Evolutionary conservation across 768 basidiomycete species (phyloP), one percentile per base, ranked within the genome.

Genomic region (Pulveroboletus sp.): DNA sequence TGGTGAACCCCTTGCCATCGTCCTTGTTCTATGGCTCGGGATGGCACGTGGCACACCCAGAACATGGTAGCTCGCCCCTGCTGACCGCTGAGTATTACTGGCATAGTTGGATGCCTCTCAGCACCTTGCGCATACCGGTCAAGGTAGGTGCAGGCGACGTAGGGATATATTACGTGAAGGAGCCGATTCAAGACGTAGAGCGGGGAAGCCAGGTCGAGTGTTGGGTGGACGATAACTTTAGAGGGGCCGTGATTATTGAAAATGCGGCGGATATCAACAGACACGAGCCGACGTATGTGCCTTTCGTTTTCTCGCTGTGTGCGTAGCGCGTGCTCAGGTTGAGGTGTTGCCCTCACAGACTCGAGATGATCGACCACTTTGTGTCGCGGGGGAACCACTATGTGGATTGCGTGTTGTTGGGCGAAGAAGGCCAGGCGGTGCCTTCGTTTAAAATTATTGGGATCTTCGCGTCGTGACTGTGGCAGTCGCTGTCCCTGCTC

Each of bases 181-280:
- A 93, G 54, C 85, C 90, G 10, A 70, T 75, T 43, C 61, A 60
- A 24, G 65, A 72, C 15, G 73, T 81, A 32, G 83, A 79, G 6
- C 73, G 79, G 52, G 86, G 89, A 30, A 83, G 84, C 58, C 76
- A 79, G 46, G 74, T 94, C 4, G 81, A 89, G 60, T 98, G 96
- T 66, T 98, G 95, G 95, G 96, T 99, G 30, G 96, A 99, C 67
- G 94, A 99, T 67, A 99, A 99, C 64, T 80, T 83, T 55, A 69
- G 60, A 0, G 95, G 96, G 5, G 84, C 82, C 27, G 81, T 80
- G 53, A 76, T 83, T 37, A 75, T 97, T 50, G 81, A 83, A 66
- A 94, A 97, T 62, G 81, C 81, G 2, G 89, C 76, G 4, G 81
- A 86, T 49, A 71, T 84, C 6, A 73, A 69, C 4, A 81, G 82